Percentiles rank a stretch among this genome's conserved stretches.
Conservation (phyloP, 2,329 filamentous ascomycete species). For the Alternaria sp. region DNA sequence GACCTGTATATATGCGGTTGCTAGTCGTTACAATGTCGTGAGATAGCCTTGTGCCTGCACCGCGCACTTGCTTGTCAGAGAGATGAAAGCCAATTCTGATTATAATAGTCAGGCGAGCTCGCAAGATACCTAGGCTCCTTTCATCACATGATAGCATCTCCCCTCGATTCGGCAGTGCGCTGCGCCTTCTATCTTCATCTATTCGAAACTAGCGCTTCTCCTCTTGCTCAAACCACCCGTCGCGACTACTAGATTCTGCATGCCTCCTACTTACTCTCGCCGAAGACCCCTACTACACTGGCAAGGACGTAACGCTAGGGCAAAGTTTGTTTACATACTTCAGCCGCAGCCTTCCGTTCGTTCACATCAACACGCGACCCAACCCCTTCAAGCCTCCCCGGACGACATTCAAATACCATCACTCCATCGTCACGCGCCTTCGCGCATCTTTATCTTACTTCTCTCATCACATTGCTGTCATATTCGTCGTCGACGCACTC, state of each 20-base stretch:
- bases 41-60: not conserved
- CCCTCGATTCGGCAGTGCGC: rapidly evolving
- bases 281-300: not conserved
- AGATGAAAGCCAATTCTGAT: too few species aligned
- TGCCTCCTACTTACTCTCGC: not conserved
- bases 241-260: not conserved
- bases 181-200: not conserved
- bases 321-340: not conserved
- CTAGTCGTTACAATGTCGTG: not conserved
- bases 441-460: not conserved
- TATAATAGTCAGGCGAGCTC: not conserved
- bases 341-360: not conserved
- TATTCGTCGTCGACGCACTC: not conserved
- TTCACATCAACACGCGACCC: not conserved
- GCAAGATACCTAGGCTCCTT: not conserved
- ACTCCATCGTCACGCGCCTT: not conserved
- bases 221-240: not conserved
- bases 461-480: not conserved
- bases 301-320: not conserved
- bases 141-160: not conserved
- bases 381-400: not conserved
- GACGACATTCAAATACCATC: not conserved
- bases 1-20: not conserved
- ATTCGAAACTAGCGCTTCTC: too few species aligned
- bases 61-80: not conserved